Percentiles rank a stretch among this genome's conserved stretches.
These are phyloP conservation scores for Coniferiporia sulphurascens DNA, from an alignment of 1,284 basidiomycete species.

Conservation along the genomic window DNA sequence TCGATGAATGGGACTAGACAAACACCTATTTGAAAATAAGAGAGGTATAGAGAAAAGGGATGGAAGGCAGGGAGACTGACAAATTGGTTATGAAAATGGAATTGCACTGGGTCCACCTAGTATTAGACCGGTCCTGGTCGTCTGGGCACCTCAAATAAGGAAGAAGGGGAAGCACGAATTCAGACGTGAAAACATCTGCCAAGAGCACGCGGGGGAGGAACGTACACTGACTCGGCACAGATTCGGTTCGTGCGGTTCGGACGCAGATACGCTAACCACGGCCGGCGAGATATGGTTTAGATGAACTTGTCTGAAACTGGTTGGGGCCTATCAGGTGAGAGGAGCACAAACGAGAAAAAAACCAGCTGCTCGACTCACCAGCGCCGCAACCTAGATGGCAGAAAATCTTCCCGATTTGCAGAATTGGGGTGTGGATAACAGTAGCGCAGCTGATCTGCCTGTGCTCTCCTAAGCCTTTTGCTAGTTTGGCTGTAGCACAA, in stretches of 20 bases:
- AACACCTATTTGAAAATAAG: neutral
- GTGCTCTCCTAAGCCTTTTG: too few relatives aligned
- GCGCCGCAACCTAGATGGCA: neutral
- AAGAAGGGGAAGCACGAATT: neutral
- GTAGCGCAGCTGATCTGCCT: too few relatives aligned
- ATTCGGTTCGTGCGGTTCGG: neutral
- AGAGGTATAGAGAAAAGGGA: neutral
- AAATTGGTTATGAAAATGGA: neutral
- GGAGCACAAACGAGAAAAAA: neutral
- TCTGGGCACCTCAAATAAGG: neutral
- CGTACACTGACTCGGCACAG: neutral
- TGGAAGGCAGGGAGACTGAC: neutral
- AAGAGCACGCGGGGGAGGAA: neutral
- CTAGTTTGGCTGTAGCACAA: too few relatives aligned
- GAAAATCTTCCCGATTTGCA: neutral
- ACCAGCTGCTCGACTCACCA: neutral
- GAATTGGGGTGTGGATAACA: neutral
- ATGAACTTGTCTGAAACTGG: neutral
- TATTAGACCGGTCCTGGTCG: neutral
- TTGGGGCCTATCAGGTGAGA: neutral
- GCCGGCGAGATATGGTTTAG: neutral
- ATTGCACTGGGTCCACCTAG: too few relatives aligned
- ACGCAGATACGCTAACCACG: neutral
- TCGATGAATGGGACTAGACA: neutral
- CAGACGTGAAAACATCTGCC: neutral